phyloP scores from a whole-genome alignment of 1,284 basidiomycete species.

The Erythrobasidium hasegawianum region DNA sequence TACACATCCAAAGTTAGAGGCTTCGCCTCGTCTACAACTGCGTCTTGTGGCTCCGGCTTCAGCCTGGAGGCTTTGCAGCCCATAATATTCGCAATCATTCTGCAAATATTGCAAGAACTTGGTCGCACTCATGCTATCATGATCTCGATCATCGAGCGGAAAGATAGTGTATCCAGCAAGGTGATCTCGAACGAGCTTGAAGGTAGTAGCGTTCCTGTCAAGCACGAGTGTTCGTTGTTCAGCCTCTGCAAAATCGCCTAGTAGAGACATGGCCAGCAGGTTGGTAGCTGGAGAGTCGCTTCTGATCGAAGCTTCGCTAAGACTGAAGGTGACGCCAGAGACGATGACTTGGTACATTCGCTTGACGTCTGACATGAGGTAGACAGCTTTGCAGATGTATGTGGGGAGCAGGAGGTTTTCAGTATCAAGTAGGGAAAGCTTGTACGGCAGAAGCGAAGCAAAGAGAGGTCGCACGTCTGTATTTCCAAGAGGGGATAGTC shows the following conservation, averaged over 20 bases:
- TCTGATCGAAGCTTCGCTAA: conserved; percentile 1
- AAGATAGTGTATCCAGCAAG: conserved; percentile 17
- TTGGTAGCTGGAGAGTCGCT: conserved; percentile 3
- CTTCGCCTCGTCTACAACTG: too few relatives aligned
- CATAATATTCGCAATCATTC: conserved; percentile 23
- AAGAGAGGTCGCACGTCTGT: too few relatives aligned
- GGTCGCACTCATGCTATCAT: not conserved
- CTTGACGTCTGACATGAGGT: too few relatives aligned
- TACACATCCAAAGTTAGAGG: too few relatives aligned
- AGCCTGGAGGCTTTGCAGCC: conserved; percentile 3
- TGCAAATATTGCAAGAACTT: not conserved
- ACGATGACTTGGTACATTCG: conserved; percentile 1
- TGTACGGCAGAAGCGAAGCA: too few relatives aligned
- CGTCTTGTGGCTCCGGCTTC: too few relatives aligned
- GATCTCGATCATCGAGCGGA: conserved; percentile 3
- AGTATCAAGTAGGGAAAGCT: too few relatives aligned
- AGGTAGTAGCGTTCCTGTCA: conserved; percentile 7
- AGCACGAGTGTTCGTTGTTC: not conserved
- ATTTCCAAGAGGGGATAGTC: too few relatives aligned
- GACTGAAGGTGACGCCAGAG: not conserved
- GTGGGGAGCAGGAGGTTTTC: too few relatives aligned
- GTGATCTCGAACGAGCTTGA: conserved; percentile 12
- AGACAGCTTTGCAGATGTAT: too few relatives aligned
- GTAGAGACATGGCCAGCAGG: conserved; percentile 12
- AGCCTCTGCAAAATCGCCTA: conserved; percentile 18